Conservation (phyloP, 768 basidiomycete species). For the Suillus subluteus region DNA sequence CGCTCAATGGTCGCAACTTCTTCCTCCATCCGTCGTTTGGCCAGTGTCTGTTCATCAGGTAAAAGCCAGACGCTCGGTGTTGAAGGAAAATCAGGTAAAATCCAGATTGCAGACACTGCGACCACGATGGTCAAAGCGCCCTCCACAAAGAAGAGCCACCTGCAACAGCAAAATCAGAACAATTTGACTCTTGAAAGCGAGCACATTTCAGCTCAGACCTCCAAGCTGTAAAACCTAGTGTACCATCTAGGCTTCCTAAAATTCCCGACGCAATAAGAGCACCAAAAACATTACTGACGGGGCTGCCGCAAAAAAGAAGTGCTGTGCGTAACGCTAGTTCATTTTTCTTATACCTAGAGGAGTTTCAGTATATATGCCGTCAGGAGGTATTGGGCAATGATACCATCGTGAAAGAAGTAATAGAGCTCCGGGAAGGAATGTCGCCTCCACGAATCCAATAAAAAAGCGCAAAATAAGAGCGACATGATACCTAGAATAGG, state of each 20-base stretch:
- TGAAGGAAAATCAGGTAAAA: slow-evolving; percentile 75
- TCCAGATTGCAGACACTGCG: slow-evolving; percentile 53
- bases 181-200: not conserved
- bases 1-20: slow-evolving; percentile 57
- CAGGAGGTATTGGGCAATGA: not conserved
- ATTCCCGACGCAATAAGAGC: slow-evolving; percentile 77
- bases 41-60: slow-evolving; percentile 54
- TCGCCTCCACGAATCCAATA: slow-evolving; percentile 70
- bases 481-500: slow-evolving; percentile 49
- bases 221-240: slow-evolving; percentile 71
- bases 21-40: slow-evolving; percentile 61
- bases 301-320: slow-evolving; percentile 65
- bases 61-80: slow-evolving; percentile 63
- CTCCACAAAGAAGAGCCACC: slow-evolving; percentile 75
- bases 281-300: slow-evolving; percentile 82
- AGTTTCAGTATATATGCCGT: not conserved
- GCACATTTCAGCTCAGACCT: slow-evolving; percentile 41
- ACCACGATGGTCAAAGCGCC: slow-evolving; percentile 58
- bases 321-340: slow-evolving; percentile 73
- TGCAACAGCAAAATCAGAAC: slow-evolving; percentile 23
- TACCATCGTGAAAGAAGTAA: slow-evolving; percentile 71
- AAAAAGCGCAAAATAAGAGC: slow-evolving; percentile 72
- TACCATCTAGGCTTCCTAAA: slow-evolving; percentile 68
- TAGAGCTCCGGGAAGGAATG: slow-evolving; percentile 68
- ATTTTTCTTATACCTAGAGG: slow-evolving; percentile 52